Base-by-base conservation (phyloP, 805 yeast species). In the Debaryomyces hansenii region DNA sequence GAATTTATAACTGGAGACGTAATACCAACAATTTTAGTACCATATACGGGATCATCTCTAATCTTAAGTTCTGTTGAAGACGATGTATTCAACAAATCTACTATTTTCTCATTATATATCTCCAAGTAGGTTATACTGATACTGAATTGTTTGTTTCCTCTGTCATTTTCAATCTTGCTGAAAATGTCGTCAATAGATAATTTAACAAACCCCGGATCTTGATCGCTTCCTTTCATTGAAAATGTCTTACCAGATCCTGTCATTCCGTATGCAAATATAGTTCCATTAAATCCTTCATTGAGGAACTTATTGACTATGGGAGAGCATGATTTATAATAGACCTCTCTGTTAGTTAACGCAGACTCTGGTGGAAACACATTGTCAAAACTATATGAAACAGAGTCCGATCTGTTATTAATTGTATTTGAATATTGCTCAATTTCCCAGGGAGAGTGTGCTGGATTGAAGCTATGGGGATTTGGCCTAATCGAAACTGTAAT, bases 241-340 rank as follows among this genome's bases (percentile, higher is more conserved):
- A 79, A 83, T 0, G 97, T 90, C 64, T 90, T 90, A 9, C 97
- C 97, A 1, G 95, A 85, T 0, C 96, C 96, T 0, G 97, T 90
- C 90, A 87, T 87, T 31, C 97, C 97, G 58, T 90, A 90, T 0
- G 98, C 97, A 63, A 92, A 90, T 0, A 91, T 82, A 0, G 97
- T 90, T 12, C 91, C 91, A 58, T 90, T 90, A 63, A 69, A 91
- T 0, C 96, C 97, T 12, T 83, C 83, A 37, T 63, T 55, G 76
- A 75, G 50, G 79, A 82, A 61, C 75, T 80, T 51, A 59, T 69
- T 33, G 76, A 83, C 63, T 77, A 75, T 31, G 72, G 80, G 54
- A 59, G 74, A 40, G 81, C 95, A 41, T 74, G 69, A 70, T 11
- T 64, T 62, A 15, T 68, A 67, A 62, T 88, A 92, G 2, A 92